A percentile compares a stretch with the other conserved stretches of the same genome.
These are phyloP conservation scores for Fusarium austroafricanum DNA, from an alignment of 2,329 filamentous ascomycete genomes.

Conservation along the genomic window DNA sequence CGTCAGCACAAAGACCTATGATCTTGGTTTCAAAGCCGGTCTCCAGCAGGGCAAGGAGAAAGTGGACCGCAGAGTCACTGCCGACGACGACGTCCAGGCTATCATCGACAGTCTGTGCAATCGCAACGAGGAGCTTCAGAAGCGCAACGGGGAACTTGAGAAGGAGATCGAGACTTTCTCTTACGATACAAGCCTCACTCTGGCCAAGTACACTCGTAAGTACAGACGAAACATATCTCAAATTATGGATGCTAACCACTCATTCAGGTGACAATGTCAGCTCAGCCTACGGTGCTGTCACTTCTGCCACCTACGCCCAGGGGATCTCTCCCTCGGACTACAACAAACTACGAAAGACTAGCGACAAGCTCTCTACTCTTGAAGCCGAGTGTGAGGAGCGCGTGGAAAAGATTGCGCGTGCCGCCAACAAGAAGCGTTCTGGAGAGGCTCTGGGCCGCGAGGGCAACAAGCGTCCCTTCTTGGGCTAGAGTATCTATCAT, in stretches of 20 bases:
- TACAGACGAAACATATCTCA: fast-evolving
- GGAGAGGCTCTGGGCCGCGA: background rate
- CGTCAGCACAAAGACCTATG: background rate
- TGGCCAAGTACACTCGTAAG: background rate
- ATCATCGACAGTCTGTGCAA: background rate
- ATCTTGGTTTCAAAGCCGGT: background rate
- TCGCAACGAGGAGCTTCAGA: background rate
- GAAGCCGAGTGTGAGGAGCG: background rate
- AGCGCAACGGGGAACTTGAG: background rate
- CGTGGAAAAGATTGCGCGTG: fast-evolving
- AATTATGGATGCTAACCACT: background rate
- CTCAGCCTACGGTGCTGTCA: background rate
- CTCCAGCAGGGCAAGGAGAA: background rate
- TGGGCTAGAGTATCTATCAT: too few species aligned
- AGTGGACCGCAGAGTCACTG: background rate
- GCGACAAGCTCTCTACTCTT: fast-evolving
- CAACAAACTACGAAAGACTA: fast-evolving
- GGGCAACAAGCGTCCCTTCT: background rate
- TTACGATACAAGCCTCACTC: fast-evolving
- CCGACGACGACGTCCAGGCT: background rate
- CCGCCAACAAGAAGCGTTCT: background rate
- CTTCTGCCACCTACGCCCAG: fast-evolving
- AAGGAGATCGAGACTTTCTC: fast-evolving
- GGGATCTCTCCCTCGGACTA: background rate
- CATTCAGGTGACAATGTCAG: fast-evolving